Evolutionary conservation across 805 yeast species (phyloP).

Genomic region (Saccharomycopsis babjevae): DNA sequence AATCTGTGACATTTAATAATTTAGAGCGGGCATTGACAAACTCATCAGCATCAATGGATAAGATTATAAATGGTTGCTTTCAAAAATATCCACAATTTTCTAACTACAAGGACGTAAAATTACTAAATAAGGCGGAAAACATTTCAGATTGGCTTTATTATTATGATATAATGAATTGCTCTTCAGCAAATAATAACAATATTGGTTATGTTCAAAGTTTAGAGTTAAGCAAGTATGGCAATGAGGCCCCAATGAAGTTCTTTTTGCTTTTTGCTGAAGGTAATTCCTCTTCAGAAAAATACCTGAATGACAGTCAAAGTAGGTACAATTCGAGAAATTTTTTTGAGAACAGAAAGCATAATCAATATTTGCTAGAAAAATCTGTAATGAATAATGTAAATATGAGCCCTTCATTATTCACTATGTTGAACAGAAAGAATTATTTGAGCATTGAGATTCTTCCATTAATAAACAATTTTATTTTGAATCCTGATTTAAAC

Average conservation of each 20-base stretch:
- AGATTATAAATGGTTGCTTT: conserved; percentile 64
- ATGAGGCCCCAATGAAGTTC: conserved; percentile 49
- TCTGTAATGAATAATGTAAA: conserved; percentile 19
- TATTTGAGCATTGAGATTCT: conserved; percentile 21
- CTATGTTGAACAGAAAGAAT: conserved; percentile 5
- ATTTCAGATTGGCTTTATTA: conserved; percentile 72
- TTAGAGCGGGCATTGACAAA: conserved; percentile 27
- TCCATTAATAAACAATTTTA: conserved; percentile 24
- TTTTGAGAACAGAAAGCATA: conserved; percentile 11
- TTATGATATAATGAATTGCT: conserved; percentile 43
- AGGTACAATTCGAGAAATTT: conserved; percentile 9
- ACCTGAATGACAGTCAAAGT: conserved; percentile 11
- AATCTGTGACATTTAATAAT: conserved; percentile 38
- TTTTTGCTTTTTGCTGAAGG: conserved; percentile 57
- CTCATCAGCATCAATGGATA: conserved; percentile 31
- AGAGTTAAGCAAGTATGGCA: conserved; percentile 43
- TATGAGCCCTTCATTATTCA: conserved; percentile 19
- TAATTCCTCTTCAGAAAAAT: conserved; percentile 28
- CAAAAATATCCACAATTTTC: conserved; percentile 41
- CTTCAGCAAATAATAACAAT: conserved; percentile 17
- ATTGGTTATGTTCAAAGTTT: conserved; percentile 34
- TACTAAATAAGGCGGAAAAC: conserved; percentile 42
- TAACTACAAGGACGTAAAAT: conserved; percentile 49
- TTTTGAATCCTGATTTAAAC: conserved; percentile 10
- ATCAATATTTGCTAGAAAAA: conserved; percentile 22